Conservation (phyloP, 805 yeast species). For the Candida chauliodis region DNA sequence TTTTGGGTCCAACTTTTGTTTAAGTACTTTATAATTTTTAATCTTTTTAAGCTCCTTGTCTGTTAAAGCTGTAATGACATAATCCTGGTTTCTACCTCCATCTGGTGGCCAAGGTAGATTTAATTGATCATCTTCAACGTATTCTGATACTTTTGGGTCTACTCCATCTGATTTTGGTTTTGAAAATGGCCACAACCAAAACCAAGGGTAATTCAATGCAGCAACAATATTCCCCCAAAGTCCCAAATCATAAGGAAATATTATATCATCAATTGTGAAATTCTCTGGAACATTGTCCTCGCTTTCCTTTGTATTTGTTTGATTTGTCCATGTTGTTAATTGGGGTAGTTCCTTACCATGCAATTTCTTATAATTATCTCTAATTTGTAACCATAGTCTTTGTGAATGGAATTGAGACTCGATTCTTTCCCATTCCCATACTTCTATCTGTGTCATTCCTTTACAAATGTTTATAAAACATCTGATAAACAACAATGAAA, state of each 20-base stretch:
- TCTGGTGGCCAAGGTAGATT: constrained; percentile 94
- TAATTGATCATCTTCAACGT: constrained; percentile 52
- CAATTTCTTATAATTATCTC: constrained; percentile 39
- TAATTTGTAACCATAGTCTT: constrained; percentile 49
- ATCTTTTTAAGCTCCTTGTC: constrained; percentile 13
- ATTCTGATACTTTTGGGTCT: constrained; percentile 48
- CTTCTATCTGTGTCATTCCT: constrained; percentile 87
- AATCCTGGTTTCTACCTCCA: constrained; percentile 49
- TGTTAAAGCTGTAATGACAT: constrained; percentile 14
- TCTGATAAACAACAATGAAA: constrained; percentile 57
- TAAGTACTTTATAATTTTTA: constrained; percentile 16
- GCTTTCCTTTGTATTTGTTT: background rate
- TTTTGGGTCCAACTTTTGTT: constrained; percentile 36
- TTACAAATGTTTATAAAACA: constrained; percentile 51
- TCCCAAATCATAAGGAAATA: constrained; percentile 84
- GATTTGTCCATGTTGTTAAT: constrained; percentile 44
- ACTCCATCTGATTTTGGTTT: constrained; percentile 59
- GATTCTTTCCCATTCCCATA: constrained; percentile 87
- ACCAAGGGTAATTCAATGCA: constrained; percentile 59
- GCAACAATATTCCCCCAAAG: constrained; percentile 48
- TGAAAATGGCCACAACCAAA: constrained; percentile 75
- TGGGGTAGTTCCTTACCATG: constrained; percentile 41
- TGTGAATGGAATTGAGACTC: constrained; percentile 59
- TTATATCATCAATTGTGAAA: constrained; percentile 58
- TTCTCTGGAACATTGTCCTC: constrained; percentile 25